Evolutionary conservation across 2,329 filamentous ascomycete genomes (phyloP), one percentile per base, ranked within the genome.

Genomic region (Cordyceps sp.): DNA sequence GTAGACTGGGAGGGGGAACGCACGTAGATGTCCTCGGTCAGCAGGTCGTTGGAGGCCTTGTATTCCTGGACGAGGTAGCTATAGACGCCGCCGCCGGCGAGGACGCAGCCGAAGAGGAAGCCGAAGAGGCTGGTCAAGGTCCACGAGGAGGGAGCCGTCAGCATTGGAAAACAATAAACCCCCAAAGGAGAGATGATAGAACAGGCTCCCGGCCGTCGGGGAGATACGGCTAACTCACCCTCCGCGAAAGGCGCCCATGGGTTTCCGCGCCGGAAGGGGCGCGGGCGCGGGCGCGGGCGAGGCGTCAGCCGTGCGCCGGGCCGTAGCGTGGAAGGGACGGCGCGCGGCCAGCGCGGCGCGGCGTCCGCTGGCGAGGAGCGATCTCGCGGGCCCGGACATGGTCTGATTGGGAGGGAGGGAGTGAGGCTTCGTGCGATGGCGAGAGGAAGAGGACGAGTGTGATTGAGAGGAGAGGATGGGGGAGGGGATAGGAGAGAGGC

Each of bases 11-110:
- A 15, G 10, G 25, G 10, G 12, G n/a, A 17, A 78, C 83, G 57
- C 70, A 94, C 88, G 59, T 88, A 88, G 54, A 96, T 93, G 58
- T 96, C 88, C 59, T 93, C 85, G 38, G 78, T 88, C 58, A 96
- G 64, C 49, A 94, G 69, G 59, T 93, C 82, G 62, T 94, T 96
- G 44, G 84, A 82, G 27, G 85, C 67, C 61, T 85, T 84, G 65
- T 94, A 96, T 57, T 96, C 86, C 53, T 88, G 75, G 45, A 96
- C 62, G 42, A 93, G 72, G 56, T 96, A 96, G 55, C 83, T 85
- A 62, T 94, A 96, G 45, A 92, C 79, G 36, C 73, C 78, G 32
- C 69, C 71, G 46, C 84, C 85, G 28, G 86, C 77, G 32, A 84
- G 63, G 29, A 80, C 77, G 39, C 80, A 76, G 42, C 88, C 88